Conservation (phyloP, 306 rosid genomes). For the Sphenostylis stenocarpa region DNA sequence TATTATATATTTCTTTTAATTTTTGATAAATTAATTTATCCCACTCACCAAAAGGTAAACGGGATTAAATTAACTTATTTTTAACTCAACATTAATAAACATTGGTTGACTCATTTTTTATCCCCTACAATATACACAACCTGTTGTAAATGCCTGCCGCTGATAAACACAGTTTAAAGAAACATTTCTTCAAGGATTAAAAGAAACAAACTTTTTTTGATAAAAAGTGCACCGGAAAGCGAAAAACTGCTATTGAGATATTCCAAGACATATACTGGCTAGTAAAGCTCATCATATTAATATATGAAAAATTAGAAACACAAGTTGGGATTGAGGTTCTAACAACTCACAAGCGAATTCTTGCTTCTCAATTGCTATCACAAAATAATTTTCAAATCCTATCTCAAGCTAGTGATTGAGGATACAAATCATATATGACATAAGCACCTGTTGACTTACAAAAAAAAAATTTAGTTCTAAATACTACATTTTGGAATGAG, state of each 20-base stretch:
- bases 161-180: neutral
- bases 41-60: no score
- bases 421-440: constrained; percentile 32
- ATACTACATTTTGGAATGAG: constrained; percentile 51
- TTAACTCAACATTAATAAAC: no score
- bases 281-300: neutral
- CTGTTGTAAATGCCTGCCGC: neutral
- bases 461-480: constrained; percentile 60
- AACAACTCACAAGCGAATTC: constrained; percentile 30
- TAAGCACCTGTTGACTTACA: constrained; percentile 50
- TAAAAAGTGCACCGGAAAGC: neutral
- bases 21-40: no score
- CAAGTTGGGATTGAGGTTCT: neutral
- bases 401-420: constrained; percentile 33
- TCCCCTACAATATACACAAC: no score
- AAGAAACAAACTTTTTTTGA: neutral
- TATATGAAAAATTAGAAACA: neutral
- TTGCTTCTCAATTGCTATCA: constrained; percentile 24
- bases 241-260: neutral
- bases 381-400: neutral
- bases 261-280: neutral
- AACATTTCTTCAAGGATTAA: no score
- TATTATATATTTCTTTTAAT: no score
- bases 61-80: no score
- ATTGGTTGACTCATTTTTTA: no score